Evolutionary conservation across 2,329 filamentous ascomycete genomes (phyloP).

Genomic region (Penicillium freii): DNA sequence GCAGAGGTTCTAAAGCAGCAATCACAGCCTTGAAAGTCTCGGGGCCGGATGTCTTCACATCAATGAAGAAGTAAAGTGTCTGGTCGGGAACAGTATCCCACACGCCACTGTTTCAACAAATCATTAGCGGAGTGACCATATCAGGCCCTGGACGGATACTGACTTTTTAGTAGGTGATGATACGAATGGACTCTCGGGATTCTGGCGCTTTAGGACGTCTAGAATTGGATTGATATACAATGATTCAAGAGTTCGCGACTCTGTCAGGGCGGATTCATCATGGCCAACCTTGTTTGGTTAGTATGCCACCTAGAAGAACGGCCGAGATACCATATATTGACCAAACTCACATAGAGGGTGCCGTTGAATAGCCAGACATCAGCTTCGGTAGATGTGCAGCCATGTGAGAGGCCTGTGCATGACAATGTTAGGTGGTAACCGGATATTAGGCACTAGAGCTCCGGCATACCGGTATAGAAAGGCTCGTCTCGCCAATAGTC

Average conservation of each 20-base stretch:
- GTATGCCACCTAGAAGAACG: neutral
- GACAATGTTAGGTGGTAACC: slow-evolving; percentile 18
- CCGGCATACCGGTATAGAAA: slow-evolving; percentile 44
- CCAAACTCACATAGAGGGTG: slow-evolving; percentile 50
- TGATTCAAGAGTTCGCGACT: slow-evolving; percentile 53
- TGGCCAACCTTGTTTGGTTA: slow-evolving; percentile 52
- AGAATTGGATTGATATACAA: slow-evolving; percentile 62
- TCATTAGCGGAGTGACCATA: neutral
- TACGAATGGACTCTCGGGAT: slow-evolving; percentile 54
- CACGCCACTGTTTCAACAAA: slow-evolving; percentile 47
- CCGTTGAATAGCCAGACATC: slow-evolving; percentile 61
- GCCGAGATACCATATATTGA: neutral
- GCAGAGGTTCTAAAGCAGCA: slow-evolving; percentile 56
- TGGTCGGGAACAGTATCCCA: slow-evolving; percentile 57
- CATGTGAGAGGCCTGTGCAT: slow-evolving; percentile 52
- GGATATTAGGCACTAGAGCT: slow-evolving; percentile 27
- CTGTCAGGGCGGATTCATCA: slow-evolving; percentile 52
- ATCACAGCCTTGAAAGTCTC: slow-evolving; percentile 58
- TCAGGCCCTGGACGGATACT: slow-evolving; percentile 6
- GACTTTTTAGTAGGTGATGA: slow-evolving; percentile 50
- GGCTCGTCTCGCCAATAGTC: slow-evolving; percentile 55
- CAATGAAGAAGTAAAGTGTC: slow-evolving; percentile 64
- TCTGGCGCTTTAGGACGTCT: slow-evolving; percentile 55
- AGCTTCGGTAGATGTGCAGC: slow-evolving; percentile 58
- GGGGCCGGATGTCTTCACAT: slow-evolving; percentile 59